Percentiles rank a stretch among this genome's conserved stretches.
These are phyloP conservation scores for Amoeboaphelidium protococcarum DNA, from an alignment of 371 early-diverging fungal species.

Conservation along the genomic window DNA sequence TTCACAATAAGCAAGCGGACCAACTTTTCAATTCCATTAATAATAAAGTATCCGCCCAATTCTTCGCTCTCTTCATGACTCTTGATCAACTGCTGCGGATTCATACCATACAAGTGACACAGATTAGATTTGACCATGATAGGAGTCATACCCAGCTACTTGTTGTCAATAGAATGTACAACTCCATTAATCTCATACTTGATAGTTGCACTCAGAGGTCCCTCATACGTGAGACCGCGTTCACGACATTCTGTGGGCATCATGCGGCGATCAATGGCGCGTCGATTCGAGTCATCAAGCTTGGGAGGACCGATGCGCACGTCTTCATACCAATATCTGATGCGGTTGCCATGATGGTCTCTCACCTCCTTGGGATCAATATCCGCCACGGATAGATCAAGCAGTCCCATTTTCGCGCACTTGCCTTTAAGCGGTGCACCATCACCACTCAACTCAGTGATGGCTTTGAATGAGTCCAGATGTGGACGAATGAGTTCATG, in stretches of 20 bases:
- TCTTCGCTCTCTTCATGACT: slow-evolving; percentile 82
- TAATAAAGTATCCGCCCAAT: slow-evolving; percentile 95
- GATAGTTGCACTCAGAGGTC: slow-evolving; percentile 42
- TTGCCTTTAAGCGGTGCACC: too few species aligned
- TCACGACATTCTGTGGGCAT: slow-evolving; percentile 55
- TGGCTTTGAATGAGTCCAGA: slow-evolving; percentile 69
- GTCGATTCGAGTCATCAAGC: slow-evolving; percentile 4
- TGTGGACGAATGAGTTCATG: slow-evolving; percentile 57
- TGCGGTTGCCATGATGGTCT: slow-evolving; percentile 29
- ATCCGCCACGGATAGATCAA: slow-evolving; percentile 36
- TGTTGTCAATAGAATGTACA: slow-evolving; percentile 31
- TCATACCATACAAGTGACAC: slow-evolving; percentile 53
- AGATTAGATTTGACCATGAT: slow-evolving; percentile 71
- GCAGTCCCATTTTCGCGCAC: too few species aligned
- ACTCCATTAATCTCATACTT: slow-evolving; percentile 63
- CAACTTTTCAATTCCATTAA: slow-evolving; percentile 92
- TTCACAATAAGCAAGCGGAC: slow-evolving; percentile 82
- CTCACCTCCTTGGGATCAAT: slow-evolving; percentile 4
- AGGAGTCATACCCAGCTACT: slow-evolving; percentile 55
- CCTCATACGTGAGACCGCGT: slow-evolving; percentile 58
- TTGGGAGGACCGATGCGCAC: neutral
- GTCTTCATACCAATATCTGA: slow-evolving; percentile 19
- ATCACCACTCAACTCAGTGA: slow-evolving; percentile 35
- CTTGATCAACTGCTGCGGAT: slow-evolving; percentile 41
- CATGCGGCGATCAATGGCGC: slow-evolving; percentile 3